phyloP scores from a whole-genome alignment of 306 rosid genomes.

The Gastrolobium bilobum region DNA sequence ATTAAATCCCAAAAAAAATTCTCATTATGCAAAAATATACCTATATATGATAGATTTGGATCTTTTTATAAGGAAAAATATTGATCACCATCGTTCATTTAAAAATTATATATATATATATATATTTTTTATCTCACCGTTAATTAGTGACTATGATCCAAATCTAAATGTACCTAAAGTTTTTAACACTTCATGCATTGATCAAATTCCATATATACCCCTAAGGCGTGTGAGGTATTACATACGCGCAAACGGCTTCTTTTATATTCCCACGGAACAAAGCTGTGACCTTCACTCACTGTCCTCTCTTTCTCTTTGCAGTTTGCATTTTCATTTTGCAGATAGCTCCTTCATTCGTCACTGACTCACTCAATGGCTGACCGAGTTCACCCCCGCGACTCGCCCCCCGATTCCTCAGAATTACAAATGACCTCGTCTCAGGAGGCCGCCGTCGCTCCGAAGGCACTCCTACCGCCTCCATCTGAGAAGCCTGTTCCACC shows the following conservation, averaged over 20 bases:
- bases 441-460: constrained; percentile 7
- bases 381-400: constrained; percentile 69
- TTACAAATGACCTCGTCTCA: constrained; percentile 24
- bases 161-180: no score
- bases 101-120: no score
- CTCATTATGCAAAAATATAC: no score
- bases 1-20: no score
- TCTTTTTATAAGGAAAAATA: no score
- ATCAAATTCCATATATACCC: background rate
- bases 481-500: constrained; percentile 59
- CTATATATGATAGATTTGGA: no score
- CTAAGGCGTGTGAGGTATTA: constrained; percentile 5
- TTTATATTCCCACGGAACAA: constrained; percentile 11
- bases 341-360: background rate
- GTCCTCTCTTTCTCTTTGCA: background rate
- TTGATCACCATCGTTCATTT: no score
- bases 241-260: constrained; percentile 20
- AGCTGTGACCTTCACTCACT: background rate
- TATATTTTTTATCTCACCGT: no score
- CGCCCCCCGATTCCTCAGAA: constrained; percentile 41
- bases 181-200: background rate
- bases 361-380: constrained; percentile 66
- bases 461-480: constrained; percentile 15
- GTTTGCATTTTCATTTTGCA: constrained; percentile 9
- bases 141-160: no score